Evolutionary conservation across 2,329 filamentous ascomycete species (phyloP), one percentile per base, ranked within the genome.

Genomic region (Calonectria multiphialidica): DNA sequence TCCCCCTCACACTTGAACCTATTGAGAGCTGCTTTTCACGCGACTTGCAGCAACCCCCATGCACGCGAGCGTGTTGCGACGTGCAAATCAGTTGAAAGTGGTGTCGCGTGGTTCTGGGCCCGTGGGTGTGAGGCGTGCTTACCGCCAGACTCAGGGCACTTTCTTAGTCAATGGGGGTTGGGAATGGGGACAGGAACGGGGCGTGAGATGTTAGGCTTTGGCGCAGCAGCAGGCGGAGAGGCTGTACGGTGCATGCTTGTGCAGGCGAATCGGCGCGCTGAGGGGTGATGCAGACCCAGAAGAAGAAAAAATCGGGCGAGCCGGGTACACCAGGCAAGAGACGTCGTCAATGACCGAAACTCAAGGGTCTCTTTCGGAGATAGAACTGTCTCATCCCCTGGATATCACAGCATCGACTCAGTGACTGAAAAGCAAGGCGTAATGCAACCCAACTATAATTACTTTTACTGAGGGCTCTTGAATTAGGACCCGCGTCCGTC

Each of bases 41-140:
- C 78, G 78, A 77, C 76, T 76, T 75, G 77, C 76, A 79, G 75
- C 74, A 77, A 73, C 68, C 68, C 68, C 77, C 78, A 78, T 79
- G 77, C 72, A 77, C 77, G 77, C 76, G 75, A 62, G 75, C 77
- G 77, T 79, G 78, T 78, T 68, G 62, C 67, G 71, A 74, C 68
- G 74, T 76, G 78, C 75, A 78, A 78, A 75, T 77, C 75, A 67
- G 76, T 66, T 66, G 65, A 72, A 73, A 71, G 42, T 55, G 21
- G 53, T 37, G 30, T 68, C 69, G 75, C 77, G 77, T 71, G 74
- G 73, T 55, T 74, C 53, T 69, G 67, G 61, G 68, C n/a, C 25
- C 55, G n/a, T n/a, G 18, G 49, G 42, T 15, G 21, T 42, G 61
- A 67, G 71, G 72, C 77, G 71, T 70, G 64, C 70, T 77, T 75